phyloP scores from a whole-genome alignment of 306 rosid genomes.

The Chamaecrista fasciculata region DNA sequence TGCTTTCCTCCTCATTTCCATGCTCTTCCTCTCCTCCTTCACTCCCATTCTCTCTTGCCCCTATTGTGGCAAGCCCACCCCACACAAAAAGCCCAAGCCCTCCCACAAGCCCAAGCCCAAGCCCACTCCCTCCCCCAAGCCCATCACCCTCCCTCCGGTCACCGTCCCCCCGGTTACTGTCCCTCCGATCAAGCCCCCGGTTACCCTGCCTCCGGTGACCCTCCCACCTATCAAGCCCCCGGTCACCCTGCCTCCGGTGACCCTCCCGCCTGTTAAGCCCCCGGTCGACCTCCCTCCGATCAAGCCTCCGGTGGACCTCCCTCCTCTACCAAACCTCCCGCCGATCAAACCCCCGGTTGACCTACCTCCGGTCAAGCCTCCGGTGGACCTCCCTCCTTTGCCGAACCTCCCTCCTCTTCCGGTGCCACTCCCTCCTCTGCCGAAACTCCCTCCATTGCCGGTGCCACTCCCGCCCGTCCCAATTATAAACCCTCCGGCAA shows the following conservation, averaged over 20 bases:
- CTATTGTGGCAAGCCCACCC: constrained; percentile 54
- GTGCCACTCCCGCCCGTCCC: constrained; percentile 20
- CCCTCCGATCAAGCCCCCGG: constrained; percentile 22
- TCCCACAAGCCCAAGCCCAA: constrained; percentile 40
- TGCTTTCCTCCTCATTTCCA: constrained; percentile 68
- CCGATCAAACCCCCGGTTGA: background rate
- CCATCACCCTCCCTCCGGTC: constrained; percentile 6
- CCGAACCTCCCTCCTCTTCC: background rate
- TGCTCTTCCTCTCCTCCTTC: constrained; percentile 68
- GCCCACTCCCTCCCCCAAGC: constrained; percentile 26
- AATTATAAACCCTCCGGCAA: too few relatives aligned
- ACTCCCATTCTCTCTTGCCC: constrained; percentile 74
- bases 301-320: background rate
- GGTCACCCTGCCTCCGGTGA: background rate
- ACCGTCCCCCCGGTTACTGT: constrained; percentile 18
- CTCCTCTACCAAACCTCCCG: too few relatives aligned
- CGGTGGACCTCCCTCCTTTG: background rate
- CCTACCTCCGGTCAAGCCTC: background rate
- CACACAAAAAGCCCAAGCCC: constrained; percentile 42
- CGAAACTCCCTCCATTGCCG: background rate
- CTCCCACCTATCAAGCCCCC: constrained; percentile 36
- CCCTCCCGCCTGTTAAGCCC: constrained; percentile 10
- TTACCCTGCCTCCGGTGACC: background rate
- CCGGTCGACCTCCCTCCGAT: background rate
- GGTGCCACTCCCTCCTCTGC: background rate